These are phyloP conservation scores for Trichoderma koningii DNA, from an alignment of 2,329 filamentous ascomycete species.

Conservation along the genomic window DNA sequence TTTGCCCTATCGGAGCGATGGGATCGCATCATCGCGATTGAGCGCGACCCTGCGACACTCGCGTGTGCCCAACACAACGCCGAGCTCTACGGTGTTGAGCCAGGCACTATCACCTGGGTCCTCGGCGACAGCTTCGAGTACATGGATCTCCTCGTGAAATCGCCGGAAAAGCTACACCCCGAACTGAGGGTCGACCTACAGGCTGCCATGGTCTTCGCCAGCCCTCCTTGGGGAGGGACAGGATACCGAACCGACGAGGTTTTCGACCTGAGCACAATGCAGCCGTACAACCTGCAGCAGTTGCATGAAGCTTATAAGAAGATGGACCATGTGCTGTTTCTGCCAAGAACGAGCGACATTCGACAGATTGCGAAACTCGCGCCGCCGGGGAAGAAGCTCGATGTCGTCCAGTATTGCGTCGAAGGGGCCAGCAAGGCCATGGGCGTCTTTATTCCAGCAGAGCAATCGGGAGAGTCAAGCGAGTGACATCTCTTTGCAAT, in stretches of 20 bases:
- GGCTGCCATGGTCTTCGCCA: slow-evolving; percentile 56
- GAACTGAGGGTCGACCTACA: slow-evolving; percentile 46
- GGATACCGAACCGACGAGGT: slow-evolving; percentile 62
- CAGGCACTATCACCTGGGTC: slow-evolving; percentile 77
- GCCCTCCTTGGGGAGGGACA: slow-evolving; percentile 63
- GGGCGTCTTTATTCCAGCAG: slow-evolving; percentile 60
- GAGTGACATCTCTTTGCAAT: not conserved
- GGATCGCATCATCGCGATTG: slow-evolving; percentile 83
- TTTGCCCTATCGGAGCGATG: slow-evolving; percentile 81
- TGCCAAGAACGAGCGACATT: slow-evolving; percentile 83
- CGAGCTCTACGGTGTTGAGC: slow-evolving; percentile 74
- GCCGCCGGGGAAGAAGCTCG: slow-evolving; percentile 57
- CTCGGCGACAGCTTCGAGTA: slow-evolving; percentile 83
- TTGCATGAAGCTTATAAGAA: slow-evolving; percentile 64
- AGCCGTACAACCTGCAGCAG: slow-evolving; percentile 73
- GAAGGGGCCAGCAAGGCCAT: slow-evolving; percentile 83
- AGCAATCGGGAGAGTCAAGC: not conserved
- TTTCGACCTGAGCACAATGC: slow-evolving; percentile 83
- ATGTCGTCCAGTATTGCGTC: slow-evolving; percentile 89
- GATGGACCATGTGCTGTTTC: slow-evolving; percentile 70
- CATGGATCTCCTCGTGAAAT: slow-evolving; percentile 51
- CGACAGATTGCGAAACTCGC: slow-evolving; percentile 69
- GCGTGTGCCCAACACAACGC: slow-evolving; percentile 94
- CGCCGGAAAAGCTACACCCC: slow-evolving; percentile 42
- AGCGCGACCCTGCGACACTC: slow-evolving; percentile 77